These are phyloP conservation scores for Sordaria brevicollis DNA, from an alignment of 495 filamentous ascomycete genomes.

Conservation along the genomic window DNA sequence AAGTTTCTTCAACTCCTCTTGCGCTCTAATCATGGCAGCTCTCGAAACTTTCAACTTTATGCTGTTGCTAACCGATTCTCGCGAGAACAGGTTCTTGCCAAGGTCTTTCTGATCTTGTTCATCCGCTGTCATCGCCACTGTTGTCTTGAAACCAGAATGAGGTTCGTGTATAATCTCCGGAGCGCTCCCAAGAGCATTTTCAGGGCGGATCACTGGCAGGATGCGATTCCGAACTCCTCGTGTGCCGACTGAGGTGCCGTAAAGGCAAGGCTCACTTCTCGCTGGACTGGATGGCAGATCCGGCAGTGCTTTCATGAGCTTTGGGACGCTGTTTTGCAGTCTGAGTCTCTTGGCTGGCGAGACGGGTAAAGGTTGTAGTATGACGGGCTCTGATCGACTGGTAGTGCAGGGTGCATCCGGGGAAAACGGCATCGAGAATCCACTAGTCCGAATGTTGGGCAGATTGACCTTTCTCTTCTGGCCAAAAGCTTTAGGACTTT, in stretches of 20 bases:
- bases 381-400: conserved; percentile 7
- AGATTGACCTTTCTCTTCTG: conserved; percentile 5
- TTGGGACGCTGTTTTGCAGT: conserved; percentile 39
- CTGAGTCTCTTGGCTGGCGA: conserved; percentile 35
- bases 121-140: background rate
- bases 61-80: background rate
- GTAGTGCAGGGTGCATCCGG: background rate
- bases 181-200: background rate
- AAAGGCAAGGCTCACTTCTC: conserved; percentile 4
- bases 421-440: background rate
- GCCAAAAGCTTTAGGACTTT: background rate
- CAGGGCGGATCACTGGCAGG: background rate
- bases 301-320: conserved; percentile 42
- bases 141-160: background rate
- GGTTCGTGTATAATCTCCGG: background rate
- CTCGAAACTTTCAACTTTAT: conserved; percentile 19
- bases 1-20: background rate
- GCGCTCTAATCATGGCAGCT: conserved; percentile 10
- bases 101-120: background rate
- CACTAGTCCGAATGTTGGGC: conserved; percentile 1
- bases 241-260: background rate
- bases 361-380: conserved; percentile 36
- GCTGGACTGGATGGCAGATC: conserved; percentile 21
- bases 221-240: background rate
- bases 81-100: background rate